Percentiles rank a stretch among this genome's conserved stretches.
Conservation (phyloP, 331 rosid species). For the Acacia pycnantha region DNA sequence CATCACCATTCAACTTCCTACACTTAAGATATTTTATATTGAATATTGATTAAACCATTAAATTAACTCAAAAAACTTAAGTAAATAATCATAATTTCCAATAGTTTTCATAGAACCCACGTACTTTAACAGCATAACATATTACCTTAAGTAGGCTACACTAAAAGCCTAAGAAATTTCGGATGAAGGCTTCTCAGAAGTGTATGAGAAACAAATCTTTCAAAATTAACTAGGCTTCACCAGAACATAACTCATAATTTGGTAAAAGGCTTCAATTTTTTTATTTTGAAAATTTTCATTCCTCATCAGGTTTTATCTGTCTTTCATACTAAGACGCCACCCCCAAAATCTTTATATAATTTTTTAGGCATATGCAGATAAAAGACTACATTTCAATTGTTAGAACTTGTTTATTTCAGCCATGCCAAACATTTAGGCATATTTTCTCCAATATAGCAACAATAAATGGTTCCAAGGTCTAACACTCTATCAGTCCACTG, state of each 20-base stretch:
- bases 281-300: not conserved
- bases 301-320: not conserved
- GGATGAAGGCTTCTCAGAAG: not conserved
- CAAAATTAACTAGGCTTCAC: not conserved
- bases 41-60: not conserved
- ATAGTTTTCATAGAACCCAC: conserved; percentile 1
- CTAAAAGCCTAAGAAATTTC: not conserved
- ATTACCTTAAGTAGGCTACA: conserved; percentile 12
- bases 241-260: not conserved
- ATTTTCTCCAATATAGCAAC: not conserved
- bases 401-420: not conserved
- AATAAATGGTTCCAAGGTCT: not conserved
- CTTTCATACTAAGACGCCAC: not conserved
- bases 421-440: not conserved
- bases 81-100: not conserved
- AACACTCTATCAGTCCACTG: not conserved
- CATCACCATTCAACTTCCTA: not conserved
- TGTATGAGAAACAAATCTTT: conserved; percentile 1
- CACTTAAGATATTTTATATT: not conserved
- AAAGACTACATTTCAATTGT: not conserved
- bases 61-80: not conserved
- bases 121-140: not conserved
- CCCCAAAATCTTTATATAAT: not conserved
- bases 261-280: not conserved
- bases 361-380: not conserved